Percentiles rank a stretch among this genome's conserved stretches.
phyloP scores from a whole-genome alignment of 1,139 yeast species.

The Debaryomyces fabryi region DNA sequence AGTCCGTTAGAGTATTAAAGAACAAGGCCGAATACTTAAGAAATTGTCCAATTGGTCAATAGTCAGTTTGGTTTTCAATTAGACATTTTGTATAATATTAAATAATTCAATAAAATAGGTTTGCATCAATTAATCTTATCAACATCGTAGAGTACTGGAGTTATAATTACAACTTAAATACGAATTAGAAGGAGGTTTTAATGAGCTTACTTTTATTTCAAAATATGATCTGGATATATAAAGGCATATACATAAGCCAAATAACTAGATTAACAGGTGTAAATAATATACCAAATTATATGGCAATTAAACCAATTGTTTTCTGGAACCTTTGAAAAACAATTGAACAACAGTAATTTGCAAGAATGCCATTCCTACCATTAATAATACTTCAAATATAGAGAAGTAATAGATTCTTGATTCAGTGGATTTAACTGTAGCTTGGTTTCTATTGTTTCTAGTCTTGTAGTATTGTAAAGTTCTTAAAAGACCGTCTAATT shows the following conservation, averaged over 20 bases:
- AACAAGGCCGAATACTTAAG: slow-evolving; percentile 83
- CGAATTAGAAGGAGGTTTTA: not conserved
- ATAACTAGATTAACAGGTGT: not conserved
- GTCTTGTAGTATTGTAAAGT: slow-evolving; percentile 82
- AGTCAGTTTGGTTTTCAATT: slow-evolving; percentile 12
- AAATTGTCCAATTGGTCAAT: slow-evolving; percentile 74
- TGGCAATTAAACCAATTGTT: slow-evolving; percentile 63
- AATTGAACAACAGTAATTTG: slow-evolving; percentile 85
- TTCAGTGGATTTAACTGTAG: slow-evolving; percentile 88
- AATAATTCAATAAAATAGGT: slow-evolving; percentile 4
- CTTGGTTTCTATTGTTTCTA: slow-evolving; percentile 90
- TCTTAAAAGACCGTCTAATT: slow-evolving; percentile 65
- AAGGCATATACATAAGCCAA: not conserved
- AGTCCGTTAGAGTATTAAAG: slow-evolving; percentile 80
- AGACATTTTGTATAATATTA: slow-evolving; percentile 6
- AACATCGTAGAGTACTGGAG: no score
- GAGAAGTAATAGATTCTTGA: slow-evolving; percentile 86
- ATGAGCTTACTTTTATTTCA: not conserved
- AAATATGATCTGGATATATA: not conserved
- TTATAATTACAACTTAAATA: not conserved
- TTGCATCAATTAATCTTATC: not conserved
- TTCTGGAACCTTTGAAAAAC: slow-evolving; percentile 84
- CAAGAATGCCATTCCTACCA: slow-evolving; percentile 83
- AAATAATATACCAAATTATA: not conserved
- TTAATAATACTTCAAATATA: slow-evolving; percentile 73